Evolutionary conservation across 1,284 basidiomycete genomes (phyloP).

Genomic region (Mycena citricolor): DNA sequence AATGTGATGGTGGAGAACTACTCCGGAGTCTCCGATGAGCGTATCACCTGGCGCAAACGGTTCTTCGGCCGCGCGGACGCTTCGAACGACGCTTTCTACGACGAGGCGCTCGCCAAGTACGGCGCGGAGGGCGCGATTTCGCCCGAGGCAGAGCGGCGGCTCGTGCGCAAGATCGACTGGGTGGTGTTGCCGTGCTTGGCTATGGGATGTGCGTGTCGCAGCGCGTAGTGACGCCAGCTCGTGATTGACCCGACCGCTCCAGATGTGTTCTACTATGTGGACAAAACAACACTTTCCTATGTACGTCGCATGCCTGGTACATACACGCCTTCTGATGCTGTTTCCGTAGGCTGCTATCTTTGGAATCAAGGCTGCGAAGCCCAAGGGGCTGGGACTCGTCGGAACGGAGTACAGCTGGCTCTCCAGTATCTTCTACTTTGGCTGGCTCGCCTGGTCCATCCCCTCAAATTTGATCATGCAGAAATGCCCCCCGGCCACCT

Average conservation of each 20-base stretch:
- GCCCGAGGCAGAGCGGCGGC: constrained; percentile 17
- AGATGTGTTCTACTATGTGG: constrained; percentile 19
- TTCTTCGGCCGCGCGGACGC: not conserved
- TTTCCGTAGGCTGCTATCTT: constrained; percentile 22
- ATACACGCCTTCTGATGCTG: not conserved
- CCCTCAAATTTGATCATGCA: constrained; percentile 46
- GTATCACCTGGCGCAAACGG: not conserved
- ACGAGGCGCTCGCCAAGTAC: constrained; percentile 25
- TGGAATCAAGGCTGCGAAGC: constrained; percentile 19
- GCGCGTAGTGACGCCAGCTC: not conserved
- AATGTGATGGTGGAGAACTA: no score
- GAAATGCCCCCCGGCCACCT: constrained; percentile 38
- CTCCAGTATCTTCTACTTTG: constrained; percentile 39
- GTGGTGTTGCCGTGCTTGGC: constrained; percentile 21
- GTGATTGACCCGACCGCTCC: not conserved
- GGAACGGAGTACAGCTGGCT: constrained; percentile 30
- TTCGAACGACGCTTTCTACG: constrained; percentile 20
- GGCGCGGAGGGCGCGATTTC: constrained; percentile 21
- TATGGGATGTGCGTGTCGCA: constrained; percentile 3
- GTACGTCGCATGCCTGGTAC: not conserved
- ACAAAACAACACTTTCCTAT: constrained; percentile 33
- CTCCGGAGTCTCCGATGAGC: not conserved
- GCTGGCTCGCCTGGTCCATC: constrained; percentile 34
- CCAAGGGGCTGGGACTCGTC: constrained; percentile 18
- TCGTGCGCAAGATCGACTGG: constrained; percentile 23